These are phyloP conservation scores for Blastobotrys robertii DNA, from an alignment of 805 yeast species.

Conservation along the genomic window DNA sequence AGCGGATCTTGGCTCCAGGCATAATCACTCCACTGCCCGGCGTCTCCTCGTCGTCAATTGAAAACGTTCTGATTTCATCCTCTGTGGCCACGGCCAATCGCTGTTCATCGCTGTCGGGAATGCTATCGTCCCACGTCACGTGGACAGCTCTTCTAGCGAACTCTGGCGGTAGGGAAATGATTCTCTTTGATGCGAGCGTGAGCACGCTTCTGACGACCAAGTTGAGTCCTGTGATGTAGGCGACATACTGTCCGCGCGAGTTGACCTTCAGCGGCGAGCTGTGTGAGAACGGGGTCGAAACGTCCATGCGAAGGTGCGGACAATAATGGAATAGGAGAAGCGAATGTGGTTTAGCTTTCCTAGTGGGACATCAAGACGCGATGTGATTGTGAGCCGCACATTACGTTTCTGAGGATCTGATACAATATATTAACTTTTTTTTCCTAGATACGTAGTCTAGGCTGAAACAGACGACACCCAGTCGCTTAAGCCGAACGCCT, in stretches of 20 bases:
- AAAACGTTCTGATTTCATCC: conserved; percentile 10
- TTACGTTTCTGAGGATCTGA: not conserved
- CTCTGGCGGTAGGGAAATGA: conserved; percentile 7
- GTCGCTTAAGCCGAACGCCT: conserved; percentile 43
- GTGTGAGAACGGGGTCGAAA: conserved; percentile 8
- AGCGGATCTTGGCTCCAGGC: too few relatives aligned
- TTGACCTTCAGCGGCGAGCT: conserved; percentile 10
- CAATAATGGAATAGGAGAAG: too few relatives aligned
- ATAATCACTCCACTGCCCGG: too few relatives aligned
- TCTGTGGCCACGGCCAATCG: conserved; percentile 13
- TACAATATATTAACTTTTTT: not conserved
- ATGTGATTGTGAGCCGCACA: not conserved
- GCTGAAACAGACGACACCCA: not conserved
- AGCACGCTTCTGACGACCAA: conserved; percentile 12
- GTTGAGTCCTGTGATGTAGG: conserved; percentile 12
- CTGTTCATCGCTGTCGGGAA: conserved; percentile 8
- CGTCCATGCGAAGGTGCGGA: conserved; percentile 4
- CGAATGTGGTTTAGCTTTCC: not conserved
- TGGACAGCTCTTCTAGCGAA: conserved; percentile 7
- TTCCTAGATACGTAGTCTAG: not conserved
- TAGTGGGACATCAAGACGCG: not conserved
- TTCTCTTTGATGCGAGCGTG: conserved; percentile 12
- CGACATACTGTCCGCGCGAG: conserved; percentile 12
- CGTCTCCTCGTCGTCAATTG: conserved; percentile 4
- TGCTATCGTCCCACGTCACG: conserved; percentile 14